Conservation (phyloP, 2,329 filamentous ascomycete species). For the Colletotrichum siamense region DNA sequence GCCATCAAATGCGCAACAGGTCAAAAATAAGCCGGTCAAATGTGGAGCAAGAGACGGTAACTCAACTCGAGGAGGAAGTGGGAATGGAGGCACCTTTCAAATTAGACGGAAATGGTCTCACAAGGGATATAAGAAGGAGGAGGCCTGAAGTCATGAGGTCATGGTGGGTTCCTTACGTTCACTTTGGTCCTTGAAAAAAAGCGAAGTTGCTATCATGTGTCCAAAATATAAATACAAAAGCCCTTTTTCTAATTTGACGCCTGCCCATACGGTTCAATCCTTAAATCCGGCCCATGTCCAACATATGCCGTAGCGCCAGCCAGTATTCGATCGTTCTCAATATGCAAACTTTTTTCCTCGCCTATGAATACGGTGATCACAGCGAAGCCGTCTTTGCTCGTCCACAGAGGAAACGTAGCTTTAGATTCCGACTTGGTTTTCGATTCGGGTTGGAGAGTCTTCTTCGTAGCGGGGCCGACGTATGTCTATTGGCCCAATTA, state of each 20-base stretch:
- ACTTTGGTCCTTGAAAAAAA: not conserved
- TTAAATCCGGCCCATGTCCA: not conserved
- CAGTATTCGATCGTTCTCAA: not conserved
- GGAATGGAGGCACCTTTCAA: fast-evolving
- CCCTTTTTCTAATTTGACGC: fast-evolving
- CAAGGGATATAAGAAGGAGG: not conserved
- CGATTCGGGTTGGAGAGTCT: not conserved
- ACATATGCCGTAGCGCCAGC: not conserved
- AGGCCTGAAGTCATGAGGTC: not conserved
- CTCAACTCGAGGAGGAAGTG: no score
- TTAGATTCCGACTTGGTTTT: not conserved
- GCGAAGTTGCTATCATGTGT: not conserved
- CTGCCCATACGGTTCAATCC: not conserved
- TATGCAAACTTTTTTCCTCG: not conserved
- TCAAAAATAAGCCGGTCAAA: fast-evolving
- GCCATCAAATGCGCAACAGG: fast-evolving
- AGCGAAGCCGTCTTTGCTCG: not conserved
- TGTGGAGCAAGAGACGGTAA: no score
- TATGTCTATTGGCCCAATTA: not conserved
- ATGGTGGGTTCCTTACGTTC: not conserved
- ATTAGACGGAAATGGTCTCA: fast-evolving
- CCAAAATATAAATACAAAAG: not conserved
- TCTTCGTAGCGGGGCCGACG: not conserved
- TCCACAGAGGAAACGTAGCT: not conserved
- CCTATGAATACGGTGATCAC: not conserved